Conservation (phyloP, 805 yeast species). For the Kazachstania viticola region DNA sequence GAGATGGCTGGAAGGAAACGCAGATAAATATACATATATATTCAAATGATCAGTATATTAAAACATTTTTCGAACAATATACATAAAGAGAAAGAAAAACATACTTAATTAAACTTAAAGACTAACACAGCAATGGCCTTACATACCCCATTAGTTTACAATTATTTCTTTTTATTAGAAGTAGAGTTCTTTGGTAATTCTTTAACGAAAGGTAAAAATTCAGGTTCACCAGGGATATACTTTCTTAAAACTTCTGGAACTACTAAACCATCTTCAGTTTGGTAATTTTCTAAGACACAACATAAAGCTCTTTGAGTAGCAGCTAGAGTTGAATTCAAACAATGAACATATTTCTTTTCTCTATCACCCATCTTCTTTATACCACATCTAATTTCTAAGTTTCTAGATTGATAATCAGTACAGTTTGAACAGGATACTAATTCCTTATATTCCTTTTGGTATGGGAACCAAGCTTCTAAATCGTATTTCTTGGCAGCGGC, state of each 20-base stretch:
- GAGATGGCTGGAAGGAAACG: too few relatives aligned
- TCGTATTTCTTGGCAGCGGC: conserved; percentile 99
- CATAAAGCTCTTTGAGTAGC: conserved; percentile 98
- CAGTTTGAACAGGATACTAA: conserved; percentile 97
- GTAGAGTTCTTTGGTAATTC: conserved; percentile 93
- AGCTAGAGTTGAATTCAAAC: conserved; percentile 92
- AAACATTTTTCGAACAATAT: too few relatives aligned
- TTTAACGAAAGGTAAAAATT: conserved; percentile 79
- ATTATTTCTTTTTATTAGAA: conserved; percentile 41
- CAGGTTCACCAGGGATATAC: conserved; percentile 97
- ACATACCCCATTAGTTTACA: not conserved
- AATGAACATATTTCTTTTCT: conserved; percentile 96
- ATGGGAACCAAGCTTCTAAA: conserved; percentile 99
- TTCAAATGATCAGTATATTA: too few relatives aligned
- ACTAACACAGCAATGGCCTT: too few relatives aligned
- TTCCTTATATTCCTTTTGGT: conserved; percentile 96
- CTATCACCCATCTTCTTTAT: conserved; percentile 89
- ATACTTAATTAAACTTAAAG: too few relatives aligned
- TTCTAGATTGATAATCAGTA: conserved; percentile 98
- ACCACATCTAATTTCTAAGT: conserved; percentile 97
- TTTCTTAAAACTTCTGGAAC: conserved; percentile 93
- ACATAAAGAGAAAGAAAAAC: too few relatives aligned
- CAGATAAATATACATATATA: too few relatives aligned
- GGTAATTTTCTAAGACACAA: conserved; percentile 95
- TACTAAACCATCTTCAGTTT: conserved; percentile 87